Base-by-base conservation (phyloP, 345 rosid genomes). In the Eucalyptus shirleyi region DNA sequence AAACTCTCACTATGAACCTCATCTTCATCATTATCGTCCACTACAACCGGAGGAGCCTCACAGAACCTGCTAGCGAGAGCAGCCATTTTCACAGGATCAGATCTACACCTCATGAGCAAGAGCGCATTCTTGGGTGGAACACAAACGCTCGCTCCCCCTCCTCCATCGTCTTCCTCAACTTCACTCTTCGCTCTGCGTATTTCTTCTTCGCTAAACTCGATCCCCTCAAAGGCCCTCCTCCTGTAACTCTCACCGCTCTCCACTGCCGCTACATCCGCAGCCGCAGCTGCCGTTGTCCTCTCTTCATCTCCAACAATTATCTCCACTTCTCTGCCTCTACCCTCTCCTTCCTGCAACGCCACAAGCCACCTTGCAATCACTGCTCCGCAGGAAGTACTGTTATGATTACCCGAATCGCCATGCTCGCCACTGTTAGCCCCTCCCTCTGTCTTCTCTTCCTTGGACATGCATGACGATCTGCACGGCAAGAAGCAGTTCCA, bases 71-170 rank as follows among this genome's bases (percentile, higher is more conserved):
- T 97, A 82, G 98, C 96, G 6, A 98, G 93, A 67, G 98, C 98
- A 51, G 99, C 97, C 94, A 98, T 95, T 92, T 95, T 96, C 23
- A 97, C 98, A 88, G 99, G 99, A 88, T 98, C 99, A 92, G 98
- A 97, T 95, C 98, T 95, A 89, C 98, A 98, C 88, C 99, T 93
- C 99, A 98, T 98, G 90, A 97, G 59, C 89, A 97, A 91, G 87
- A 98, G 93, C 65, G 99, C 99, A 83, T 97, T 98, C 94, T 96
- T 97, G 4, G 99, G 98, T 47, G 99, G 98, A 24, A 95, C 83
- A 91, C 96, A 95, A 4, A 95, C 90, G 65, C 95, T 94, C 34
- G 95, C 95, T 62, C 96, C 89, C 90, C 91, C 94, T 40, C 93
- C 94, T 87, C 91, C 95, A 56, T 92, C 97, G 50, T 90, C 90